Base-by-base conservation (phyloP, 2,329 filamentous ascomycete genomes). In the Ceratocystis cacaofunesta region DNA sequence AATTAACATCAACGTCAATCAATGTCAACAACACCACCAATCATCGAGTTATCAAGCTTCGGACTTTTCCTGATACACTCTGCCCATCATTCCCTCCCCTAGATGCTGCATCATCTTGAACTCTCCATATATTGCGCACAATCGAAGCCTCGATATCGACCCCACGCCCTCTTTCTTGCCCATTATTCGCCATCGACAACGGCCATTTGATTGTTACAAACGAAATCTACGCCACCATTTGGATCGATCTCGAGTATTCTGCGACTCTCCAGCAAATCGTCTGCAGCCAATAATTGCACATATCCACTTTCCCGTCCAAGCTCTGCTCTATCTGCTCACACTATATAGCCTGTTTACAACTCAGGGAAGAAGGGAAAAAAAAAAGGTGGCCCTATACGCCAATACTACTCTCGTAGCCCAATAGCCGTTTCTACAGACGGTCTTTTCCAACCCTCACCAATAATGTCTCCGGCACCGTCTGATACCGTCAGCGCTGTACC, bases 401-500 rank as follows among this genome's bases (percentile, higher is more conserved):
- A 57, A n/a, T 30, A 57, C 52, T 57, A 28, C 52, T n/a, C 22
- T 25, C 10, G 12, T 57, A 32, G 52, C 22, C 52, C 12, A 17
- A 57, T 30, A 57, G 28, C 30, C n/a, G 55, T n/a, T 36, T 58
- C 55, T 58, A 25, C 30, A 62, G 61, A 48, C 19, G n/a, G 19
- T 50, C 44, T 22, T 62, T 48, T 46, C 30, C 61, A 62, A 50
- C 25, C 36, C 43, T 32, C 43, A 19, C 22, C 61, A 30, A 48
- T 46, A 62, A 67, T 67, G 65, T 62, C 62, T 28, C 58, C 65
- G 41, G 61, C 62, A 30, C 44, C 62, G 15, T 46, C 62, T 58
- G 62, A 67, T 67, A 22, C 62, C 25, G 55, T 48, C 22, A 61
- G 55, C 58, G 62, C 55, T 64, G 62, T 55, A 57, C 62, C 50